Evolutionary conservation across 2,329 filamentous ascomycete genomes (phyloP).

Genomic region (Aspergillus oerlinghausenensis): DNA sequence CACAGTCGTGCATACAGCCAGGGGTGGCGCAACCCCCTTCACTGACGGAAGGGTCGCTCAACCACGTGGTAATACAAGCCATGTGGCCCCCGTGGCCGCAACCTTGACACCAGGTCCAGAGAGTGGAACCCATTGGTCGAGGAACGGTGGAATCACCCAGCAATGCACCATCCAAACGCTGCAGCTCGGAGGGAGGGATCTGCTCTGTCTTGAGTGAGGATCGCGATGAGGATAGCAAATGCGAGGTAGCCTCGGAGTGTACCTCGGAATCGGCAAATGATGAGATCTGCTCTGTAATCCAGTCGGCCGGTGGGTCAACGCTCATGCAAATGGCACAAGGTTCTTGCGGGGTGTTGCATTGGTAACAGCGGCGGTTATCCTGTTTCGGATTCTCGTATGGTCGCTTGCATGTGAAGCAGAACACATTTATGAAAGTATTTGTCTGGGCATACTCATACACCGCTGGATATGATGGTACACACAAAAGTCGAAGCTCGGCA

Average conservation of each 20-base stretch:
- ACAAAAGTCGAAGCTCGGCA: constrained; percentile 52
- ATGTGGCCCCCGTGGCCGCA: constrained; percentile 60
- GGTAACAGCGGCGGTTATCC: constrained; percentile 49
- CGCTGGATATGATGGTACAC: constrained; percentile 51
- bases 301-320: constrained; percentile 37
- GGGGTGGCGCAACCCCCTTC: constrained; percentile 55
- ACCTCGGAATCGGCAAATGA: constrained; percentile 9
- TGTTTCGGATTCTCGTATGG: constrained; percentile 49
- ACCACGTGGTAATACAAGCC: constrained; percentile 55
- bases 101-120: constrained; percentile 56
- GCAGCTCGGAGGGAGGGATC: constrained; percentile 20
- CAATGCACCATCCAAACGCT: constrained; percentile 17
- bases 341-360: constrained; percentile 40
- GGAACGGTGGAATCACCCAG: constrained; percentile 21
- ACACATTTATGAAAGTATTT: constrained; percentile 51
- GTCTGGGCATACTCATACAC: constrained; percentile 55
- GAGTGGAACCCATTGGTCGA: constrained; percentile 30
- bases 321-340: constrained; percentile 42
- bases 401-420: constrained; percentile 54
- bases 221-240: constrained; percentile 43
- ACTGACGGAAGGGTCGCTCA: constrained; percentile 43
- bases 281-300: constrained; percentile 26
- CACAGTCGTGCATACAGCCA: constrained; percentile 58
- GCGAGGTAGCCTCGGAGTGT: constrained; percentile 26
- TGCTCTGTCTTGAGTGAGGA: constrained; percentile 37